A percentile compares a stretch with the other conserved stretches of the same genome.
Conservation (phyloP, 306 rosid species). For the Argentina anserina region DNA sequence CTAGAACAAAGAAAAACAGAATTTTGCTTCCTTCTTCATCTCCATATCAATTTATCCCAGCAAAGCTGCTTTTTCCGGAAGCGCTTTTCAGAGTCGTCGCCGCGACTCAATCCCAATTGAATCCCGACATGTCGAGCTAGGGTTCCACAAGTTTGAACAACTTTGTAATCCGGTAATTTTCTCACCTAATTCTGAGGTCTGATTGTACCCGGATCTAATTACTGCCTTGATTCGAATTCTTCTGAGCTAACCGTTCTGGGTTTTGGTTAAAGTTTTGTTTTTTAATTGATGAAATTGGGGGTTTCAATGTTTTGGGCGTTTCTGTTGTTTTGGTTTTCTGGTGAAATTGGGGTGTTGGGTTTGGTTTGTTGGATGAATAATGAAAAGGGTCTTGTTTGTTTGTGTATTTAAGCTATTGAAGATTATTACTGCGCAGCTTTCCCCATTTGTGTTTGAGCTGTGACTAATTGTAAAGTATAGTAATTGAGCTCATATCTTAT, state of each 20-base stretch:
- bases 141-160: background rate
- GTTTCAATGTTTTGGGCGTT: background rate
- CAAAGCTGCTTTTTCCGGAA: background rate
- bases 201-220: slow-evolving; percentile 16
- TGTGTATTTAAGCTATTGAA: background rate
- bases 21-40: background rate
- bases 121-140: slow-evolving; percentile 3
- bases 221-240: background rate
- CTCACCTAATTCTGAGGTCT: background rate
- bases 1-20: background rate
- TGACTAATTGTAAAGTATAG: background rate
- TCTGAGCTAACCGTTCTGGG: background rate
- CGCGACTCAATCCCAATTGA: slow-evolving; percentile 6
- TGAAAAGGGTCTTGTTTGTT: background rate
- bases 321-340: background rate
- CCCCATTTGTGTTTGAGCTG: background rate
- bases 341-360: background rate
- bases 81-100: background rate
- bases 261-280: background rate
- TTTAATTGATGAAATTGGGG: slow-evolving; percentile 7
- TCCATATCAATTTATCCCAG: background rate
- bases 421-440: background rate
- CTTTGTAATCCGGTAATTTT: slow-evolving; percentile 21
- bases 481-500: background rate
- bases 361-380: background rate